Evolutionary conservation across 83 land plant species (phyloP), one percentile per base, ranked within the genome.

Genomic region (Isoetes engelmannii): DNA sequence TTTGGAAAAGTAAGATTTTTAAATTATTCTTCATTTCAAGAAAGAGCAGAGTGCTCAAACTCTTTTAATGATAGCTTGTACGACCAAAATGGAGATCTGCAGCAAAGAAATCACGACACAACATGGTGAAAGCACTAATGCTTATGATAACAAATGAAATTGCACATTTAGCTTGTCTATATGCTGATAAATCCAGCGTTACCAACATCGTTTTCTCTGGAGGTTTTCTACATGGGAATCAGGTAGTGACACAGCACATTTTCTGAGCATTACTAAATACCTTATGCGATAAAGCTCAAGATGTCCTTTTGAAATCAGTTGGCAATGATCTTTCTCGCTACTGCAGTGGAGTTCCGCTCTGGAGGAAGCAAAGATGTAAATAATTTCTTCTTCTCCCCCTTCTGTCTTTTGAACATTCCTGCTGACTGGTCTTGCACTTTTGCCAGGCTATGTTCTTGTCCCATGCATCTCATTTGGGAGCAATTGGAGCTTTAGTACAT

Each of bases 1-100:
- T 80, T 80, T 67, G 79, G 82, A 42, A 80, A 80, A 75, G 78
- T 79, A 44, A 44, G 20, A n/a, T 55, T 48, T 68, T 17, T 10
- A 57, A 4, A 13, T 10, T 45, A 6, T 4, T 20, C 20, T 7
- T 5, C 67, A 41, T 12, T 12, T 37, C 10, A 43, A 28, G 17
- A n/a, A n/a, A n/a, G 15, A 12, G 13, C 17, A 17, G 17, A 51
- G 17, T 15, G 13, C 55, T 51, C 3, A 51, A 51, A 51, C 55
- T 51, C 55, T 51, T 51, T 51, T 0, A 12, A 12, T 51, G 1
- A 17, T 15, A 51, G 55, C 55, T 51, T 51, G 55, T 51, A 12
- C 13, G 55, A 17, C 55, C 55, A 17, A 12, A 51, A 51, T 51
- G 55, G 55, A 51, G 17, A 51, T 12, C 55, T 51, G 55, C 15